Evolutionary conservation across 352 stramenopile species (phyloP), one percentile per base, ranked within the genome.

Genomic region (Globisporangium takayamanum): DNA sequence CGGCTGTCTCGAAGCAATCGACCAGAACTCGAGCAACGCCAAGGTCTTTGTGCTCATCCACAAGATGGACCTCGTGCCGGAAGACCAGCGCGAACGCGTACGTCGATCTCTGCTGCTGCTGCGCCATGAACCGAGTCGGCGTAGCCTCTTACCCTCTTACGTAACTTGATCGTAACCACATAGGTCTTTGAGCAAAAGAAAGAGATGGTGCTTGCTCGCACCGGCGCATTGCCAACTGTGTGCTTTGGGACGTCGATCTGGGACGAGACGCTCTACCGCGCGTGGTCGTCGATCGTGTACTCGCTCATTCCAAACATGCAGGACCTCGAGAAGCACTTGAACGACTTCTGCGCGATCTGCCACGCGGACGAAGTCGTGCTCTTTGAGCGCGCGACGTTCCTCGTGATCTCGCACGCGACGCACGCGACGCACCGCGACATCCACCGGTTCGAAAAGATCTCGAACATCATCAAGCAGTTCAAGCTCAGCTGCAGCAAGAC

Each of bases 401-500:
- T 99, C 20, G 97, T 99, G 18, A 99, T 99, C 70, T 95, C 90
- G 36, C 95, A 99, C 69, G 93, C 95, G 5, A 96, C 87, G 25
- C 81, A 93, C 56, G 83, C 82, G 26, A 86, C 78, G 28, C 92
- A 98, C 64, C 94, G 96, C 68, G 96, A 99, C 69, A 96, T 97
- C 45, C 95, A 99, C 71, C 94, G 97, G 20, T 99, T 99, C 72
- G 97, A 99, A 81, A 99, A 99, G 69, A 99, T 99, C 66, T 98
- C 88, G 68, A 99, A 99, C 72, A 99, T 99, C 76, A 98, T 99
- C 74, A 99, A 99, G 79, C 97, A 99, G 76, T 99, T 99, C 79
- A 99, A 99, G 78, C 84, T 99, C 20, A 97, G 83, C 72, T 99
- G 97, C 76, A 97, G 88, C 68, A 99, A 99, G 79, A 97, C 95